Base-by-base conservation (phyloP, 345 rosid genomes). In the Nasturtium officinale region DNA sequence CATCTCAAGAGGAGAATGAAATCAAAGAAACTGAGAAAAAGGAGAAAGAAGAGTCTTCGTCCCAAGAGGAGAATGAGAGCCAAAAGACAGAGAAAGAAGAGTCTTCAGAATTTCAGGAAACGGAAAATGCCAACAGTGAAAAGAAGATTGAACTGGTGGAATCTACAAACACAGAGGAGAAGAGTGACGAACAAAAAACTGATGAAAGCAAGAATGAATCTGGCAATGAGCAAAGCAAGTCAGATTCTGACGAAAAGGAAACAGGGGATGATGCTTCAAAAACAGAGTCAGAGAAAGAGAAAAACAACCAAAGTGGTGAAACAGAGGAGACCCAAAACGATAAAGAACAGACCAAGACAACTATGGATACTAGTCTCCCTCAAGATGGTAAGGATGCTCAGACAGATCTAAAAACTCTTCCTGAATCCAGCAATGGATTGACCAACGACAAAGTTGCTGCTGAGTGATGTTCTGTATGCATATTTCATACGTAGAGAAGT, bases 391-490 rank as follows among this genome's bases (percentile, higher is more conserved):
- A 83, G 61, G 90, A 85, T 28, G 83, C 67, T 61, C 82, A 60
- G 32, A 83, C 81, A 1, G 90, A 84, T 69, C 45, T 82, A 56
- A 83, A 74, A 73, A 86, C 89, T 26, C 83, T 85, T 80, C 83
- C 90, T 0, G 80, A 83, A 13, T 69, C 84, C 2, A 73, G 68
- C 78, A 78, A 61, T 37, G 79, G 71, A 56, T 73, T 69, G 8
- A 77, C 61, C 10, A 77, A 66, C 18, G 72, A 75, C 35, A 83
- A 72, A 52, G 82, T 83, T 50, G 73, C 75, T 9, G 72, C 89
- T 5, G 89, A 83, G 82, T 87, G 67, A 88, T 16, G 50, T 21
- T n/a, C n/a, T n/a, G 45, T 65, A 73, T 9, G 11, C 64, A 73
- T 73, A 57, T 37, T 42, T 4, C 32, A 42, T 52, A 60, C 68